These are phyloP conservation scores for Cryptococcus neoformans DNA, from an alignment of 1,284 basidiomycete species.

Conservation along the genomic window DNA sequence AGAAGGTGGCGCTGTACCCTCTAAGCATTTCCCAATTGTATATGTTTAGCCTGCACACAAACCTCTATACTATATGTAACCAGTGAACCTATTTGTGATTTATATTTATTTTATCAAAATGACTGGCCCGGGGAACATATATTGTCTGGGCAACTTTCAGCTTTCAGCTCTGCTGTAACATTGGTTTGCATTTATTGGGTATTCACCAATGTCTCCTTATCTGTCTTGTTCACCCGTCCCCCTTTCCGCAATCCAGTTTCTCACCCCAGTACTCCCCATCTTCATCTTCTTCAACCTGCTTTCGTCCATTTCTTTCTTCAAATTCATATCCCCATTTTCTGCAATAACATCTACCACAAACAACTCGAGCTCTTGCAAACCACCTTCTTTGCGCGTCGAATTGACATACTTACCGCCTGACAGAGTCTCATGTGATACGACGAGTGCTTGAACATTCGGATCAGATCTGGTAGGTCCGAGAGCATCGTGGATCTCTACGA, in stretches of 20 bases:
- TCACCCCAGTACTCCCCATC: slow-evolving; percentile 86
- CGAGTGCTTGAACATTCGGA: slow-evolving; percentile 75
- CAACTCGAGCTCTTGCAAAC: slow-evolving; percentile 60
- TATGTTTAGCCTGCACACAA: too few species aligned
- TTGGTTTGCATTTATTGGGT: too few species aligned
- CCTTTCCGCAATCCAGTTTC: slow-evolving; percentile 64
- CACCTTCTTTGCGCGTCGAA: slow-evolving; percentile 21
- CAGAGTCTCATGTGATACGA: slow-evolving; percentile 82
- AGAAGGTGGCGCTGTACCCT: too few species aligned
- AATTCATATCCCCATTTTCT: slow-evolving; percentile 36
- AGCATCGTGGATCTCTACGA: slow-evolving; percentile 73
- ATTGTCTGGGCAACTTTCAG: too few species aligned
- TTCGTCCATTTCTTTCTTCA: slow-evolving; percentile 59
- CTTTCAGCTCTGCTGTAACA: too few species aligned
- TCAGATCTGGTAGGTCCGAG: slow-evolving; percentile 86
- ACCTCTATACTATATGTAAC: too few species aligned
- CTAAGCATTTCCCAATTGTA: too few species aligned
- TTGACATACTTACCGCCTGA: slow-evolving; percentile 60
- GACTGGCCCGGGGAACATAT: too few species aligned
- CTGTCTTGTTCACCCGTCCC: not conserved
- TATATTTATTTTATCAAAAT: too few species aligned
- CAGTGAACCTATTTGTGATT: too few species aligned
- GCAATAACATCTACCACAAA: slow-evolving; percentile 88
- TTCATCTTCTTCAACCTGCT: slow-evolving; percentile 69
- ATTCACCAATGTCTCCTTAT: too few species aligned